Percentiles rank a stretch among this genome's conserved stretches.
phyloP scores from a whole-genome alignment of 495 filamentous ascomycete genomes.

The Penicillium verhagenii region DNA sequence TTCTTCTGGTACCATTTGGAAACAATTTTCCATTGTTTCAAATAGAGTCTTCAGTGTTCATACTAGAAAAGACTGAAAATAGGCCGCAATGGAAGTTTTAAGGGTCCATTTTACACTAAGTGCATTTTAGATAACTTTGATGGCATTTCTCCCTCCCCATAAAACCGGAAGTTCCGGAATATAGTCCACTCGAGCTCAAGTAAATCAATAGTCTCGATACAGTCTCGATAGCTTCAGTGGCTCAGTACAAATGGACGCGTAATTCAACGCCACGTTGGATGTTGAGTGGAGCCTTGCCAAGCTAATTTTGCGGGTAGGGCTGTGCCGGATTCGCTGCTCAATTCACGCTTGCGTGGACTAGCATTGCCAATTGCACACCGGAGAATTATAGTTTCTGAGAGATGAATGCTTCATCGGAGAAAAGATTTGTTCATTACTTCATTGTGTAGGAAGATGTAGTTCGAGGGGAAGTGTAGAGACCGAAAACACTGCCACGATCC shows the following conservation, averaged over 20 bases:
- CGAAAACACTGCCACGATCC: too few relatives aligned
- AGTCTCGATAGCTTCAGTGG: neutral
- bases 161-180: neutral
- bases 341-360: conserved; percentile 7
- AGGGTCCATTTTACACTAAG: neutral
- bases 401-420: too few relatives aligned
- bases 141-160: neutral
- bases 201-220: neutral
- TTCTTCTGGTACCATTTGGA: conserved; percentile 8
- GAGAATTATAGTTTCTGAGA: neutral
- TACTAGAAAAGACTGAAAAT: too few relatives aligned
- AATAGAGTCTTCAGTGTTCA: too few relatives aligned
- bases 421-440: too few relatives aligned
- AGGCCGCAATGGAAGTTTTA: neutral
- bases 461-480: neutral
- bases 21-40: conserved; percentile 5
- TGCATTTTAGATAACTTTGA: neutral
- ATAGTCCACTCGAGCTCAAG: too few relatives aligned
- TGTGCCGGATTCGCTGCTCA: conserved; percentile 6
- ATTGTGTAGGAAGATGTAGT: neutral
- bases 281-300: conserved; percentile 1
- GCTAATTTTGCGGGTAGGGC: conserved; percentile 8
- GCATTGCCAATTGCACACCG: neutral
- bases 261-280: conserved; percentile 7
- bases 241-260: conserved; percentile 7